phyloP scores from a whole-genome alignment of 2,329 filamentous ascomycete species.

The Alternaria burnsii region DNA sequence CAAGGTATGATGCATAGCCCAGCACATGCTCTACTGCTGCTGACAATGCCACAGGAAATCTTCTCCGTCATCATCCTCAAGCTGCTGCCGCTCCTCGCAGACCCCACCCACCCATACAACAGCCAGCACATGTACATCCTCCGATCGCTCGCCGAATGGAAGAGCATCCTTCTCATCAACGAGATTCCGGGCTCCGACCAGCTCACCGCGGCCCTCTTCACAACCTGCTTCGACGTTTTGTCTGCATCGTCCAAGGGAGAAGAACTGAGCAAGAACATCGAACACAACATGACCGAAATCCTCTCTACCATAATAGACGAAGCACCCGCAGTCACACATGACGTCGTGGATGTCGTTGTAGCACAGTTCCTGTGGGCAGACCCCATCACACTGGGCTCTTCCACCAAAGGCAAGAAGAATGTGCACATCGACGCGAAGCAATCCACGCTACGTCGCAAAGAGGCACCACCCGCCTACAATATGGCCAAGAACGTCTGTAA shows the following conservation, averaged over 20 bases:
- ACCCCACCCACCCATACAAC: slow-evolving; percentile 89
- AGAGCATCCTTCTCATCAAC: slow-evolving; percentile 90
- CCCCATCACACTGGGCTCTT: slow-evolving; percentile 62
- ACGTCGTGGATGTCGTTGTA: slow-evolving; percentile 90
- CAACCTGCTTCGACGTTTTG: slow-evolving; percentile 89
- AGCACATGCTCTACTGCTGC: neutral
- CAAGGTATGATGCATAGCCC: slow-evolving; percentile 67
- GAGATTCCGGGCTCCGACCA: slow-evolving; percentile 85
- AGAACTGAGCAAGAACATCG: slow-evolving; percentile 88
- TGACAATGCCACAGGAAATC: slow-evolving; percentile 73
- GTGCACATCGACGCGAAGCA: slow-evolving; percentile 75
- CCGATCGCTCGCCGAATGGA: slow-evolving; percentile 86
- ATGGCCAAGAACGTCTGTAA: slow-evolving; percentile 97
- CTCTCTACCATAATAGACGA: slow-evolving; percentile 89
- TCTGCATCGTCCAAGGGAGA: slow-evolving; percentile 82
- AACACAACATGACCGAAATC: slow-evolving; percentile 88
- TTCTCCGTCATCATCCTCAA: slow-evolving; percentile 87
- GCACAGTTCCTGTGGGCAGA: slow-evolving; percentile 94
- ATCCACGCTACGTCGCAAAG: slow-evolving; percentile 82
- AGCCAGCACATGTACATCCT: slow-evolving; percentile 92
- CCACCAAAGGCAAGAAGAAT: slow-evolving; percentile 61
- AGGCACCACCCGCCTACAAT: slow-evolving; percentile 90
- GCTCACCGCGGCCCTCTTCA: slow-evolving; percentile 78
- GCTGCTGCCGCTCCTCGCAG: slow-evolving; percentile 83
- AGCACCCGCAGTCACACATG: slow-evolving; percentile 75